These are phyloP conservation scores for Rhododendron ferrugineum DNA, from an alignment of 148 eudicot genomes.

Conservation along the genomic window DNA sequence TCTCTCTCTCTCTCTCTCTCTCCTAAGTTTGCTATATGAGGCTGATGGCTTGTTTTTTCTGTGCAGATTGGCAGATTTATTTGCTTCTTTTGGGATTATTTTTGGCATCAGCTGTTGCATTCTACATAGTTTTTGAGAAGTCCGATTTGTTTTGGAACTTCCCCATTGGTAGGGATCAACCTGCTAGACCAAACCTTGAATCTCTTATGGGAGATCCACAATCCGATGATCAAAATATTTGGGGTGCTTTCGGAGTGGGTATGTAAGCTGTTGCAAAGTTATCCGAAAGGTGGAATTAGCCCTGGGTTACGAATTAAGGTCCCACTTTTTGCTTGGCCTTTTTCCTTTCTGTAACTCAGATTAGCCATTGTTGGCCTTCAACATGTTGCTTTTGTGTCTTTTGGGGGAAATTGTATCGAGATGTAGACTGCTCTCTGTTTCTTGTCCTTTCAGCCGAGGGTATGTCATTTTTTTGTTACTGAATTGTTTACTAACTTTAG, in stretches of 20 bases:
- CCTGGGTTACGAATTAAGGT: background rate
- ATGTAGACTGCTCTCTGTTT: background rate
- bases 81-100: conserved; percentile 56
- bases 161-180: conserved; percentile 33
- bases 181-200: conserved; percentile 28
- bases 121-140: conserved; percentile 56
- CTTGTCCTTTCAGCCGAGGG: background rate
- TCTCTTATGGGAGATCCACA: conserved; percentile 37
- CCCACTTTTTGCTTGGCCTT: background rate
- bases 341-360: background rate
- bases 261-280: conserved; percentile 17
- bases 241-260: conserved; percentile 40
- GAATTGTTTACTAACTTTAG: background rate
- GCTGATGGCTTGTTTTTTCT: background rate
- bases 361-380: background rate
- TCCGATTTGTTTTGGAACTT: conserved; percentile 85
- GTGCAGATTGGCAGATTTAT: conserved; percentile 96
- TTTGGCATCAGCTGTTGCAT: conserved; percentile 59
- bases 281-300: background rate
- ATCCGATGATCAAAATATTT: conserved; percentile 31
- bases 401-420: background rate
- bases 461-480: background rate
- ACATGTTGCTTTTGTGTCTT: background rate
- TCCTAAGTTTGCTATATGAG: background rate
- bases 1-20: conserved; percentile 11